Evolutionary conservation across 1,284 basidiomycete species (phyloP).

Genomic region (Trichosporon asahii): DNA sequence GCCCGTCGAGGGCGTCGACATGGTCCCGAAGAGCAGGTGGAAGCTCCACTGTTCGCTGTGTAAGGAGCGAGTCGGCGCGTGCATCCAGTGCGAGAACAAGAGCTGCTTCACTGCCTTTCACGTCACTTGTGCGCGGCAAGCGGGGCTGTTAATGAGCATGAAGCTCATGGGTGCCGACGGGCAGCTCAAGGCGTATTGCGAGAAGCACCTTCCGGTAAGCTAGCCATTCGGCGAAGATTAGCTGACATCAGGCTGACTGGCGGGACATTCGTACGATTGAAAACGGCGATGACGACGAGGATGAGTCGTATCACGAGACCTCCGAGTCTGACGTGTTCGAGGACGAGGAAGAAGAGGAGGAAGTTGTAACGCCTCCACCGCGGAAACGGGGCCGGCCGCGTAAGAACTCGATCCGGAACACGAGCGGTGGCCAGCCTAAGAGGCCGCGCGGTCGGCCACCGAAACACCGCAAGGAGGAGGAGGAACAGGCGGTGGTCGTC

Average conservation of each 20-base stretch:
- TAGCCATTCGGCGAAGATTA: no score
- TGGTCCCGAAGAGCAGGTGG: conserved; percentile 87
- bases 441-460: conserved; percentile 6
- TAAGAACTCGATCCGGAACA: conserved; percentile 22
- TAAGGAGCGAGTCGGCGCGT: conserved; percentile 76
- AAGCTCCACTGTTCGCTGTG: conserved; percentile 92
- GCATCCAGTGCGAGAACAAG: conserved; percentile 92
- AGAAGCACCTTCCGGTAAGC: conserved; percentile 81
- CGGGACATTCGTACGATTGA: conserved; percentile 14
- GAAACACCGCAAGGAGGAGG: background rate
- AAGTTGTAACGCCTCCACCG: conserved; percentile 23
- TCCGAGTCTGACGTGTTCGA: background rate
- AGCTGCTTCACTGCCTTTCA: conserved; percentile 94
- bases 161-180: conserved; percentile 61
- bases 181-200: conserved; percentile 71
- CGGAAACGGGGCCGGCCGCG: conserved; percentile 18
- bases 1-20: conserved; percentile 86
- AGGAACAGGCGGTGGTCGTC: background rate
- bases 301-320: conserved; percentile 36
- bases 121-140: conserved; percentile 85
- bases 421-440: background rate
- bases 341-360: conserved; percentile 46
- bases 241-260: conserved; percentile 27
- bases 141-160: conserved; percentile 80
- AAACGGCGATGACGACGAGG: conserved; percentile 37